Conservation (phyloP, 208 protist species). For the Strigomonas culicis region DNA sequence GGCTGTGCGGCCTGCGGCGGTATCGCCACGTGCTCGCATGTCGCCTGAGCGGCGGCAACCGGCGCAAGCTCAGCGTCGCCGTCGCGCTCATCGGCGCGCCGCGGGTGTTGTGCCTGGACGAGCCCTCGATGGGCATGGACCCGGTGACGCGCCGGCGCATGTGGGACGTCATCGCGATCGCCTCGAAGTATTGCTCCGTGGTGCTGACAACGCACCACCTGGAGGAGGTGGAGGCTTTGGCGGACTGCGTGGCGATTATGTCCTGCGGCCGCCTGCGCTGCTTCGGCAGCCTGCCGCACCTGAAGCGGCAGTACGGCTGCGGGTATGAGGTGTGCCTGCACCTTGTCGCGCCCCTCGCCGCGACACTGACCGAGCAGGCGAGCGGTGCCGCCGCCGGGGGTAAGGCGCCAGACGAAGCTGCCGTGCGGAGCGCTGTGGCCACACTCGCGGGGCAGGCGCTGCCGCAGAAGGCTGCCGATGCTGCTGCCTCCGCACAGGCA, state of each 20-base stretch:
- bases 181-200: slow-evolving; percentile 60
- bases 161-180: slow-evolving; percentile 36
- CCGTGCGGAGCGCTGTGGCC: not conserved
- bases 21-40: slow-evolving; percentile 19
- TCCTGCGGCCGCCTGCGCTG: slow-evolving; percentile 67
- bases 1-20: slow-evolving; percentile 16
- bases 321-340: slow-evolving; percentile 10
- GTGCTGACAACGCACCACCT: slow-evolving; percentile 93
- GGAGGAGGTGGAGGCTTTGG: slow-evolving; percentile 91
- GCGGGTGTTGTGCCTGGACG: slow-evolving; percentile 51
- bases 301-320: slow-evolving; percentile 62
- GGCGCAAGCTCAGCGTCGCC: slow-evolving; percentile 58
- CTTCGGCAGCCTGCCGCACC: slow-evolving; percentile 67
- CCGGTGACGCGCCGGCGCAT: slow-evolving; percentile 35
- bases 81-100: slow-evolving; percentile 58
- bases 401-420: too few species aligned
- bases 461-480: not conserved
- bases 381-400: too few species aligned
- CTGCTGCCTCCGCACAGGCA: too few species aligned
- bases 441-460: not conserved
- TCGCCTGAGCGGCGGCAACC: slow-evolving; percentile 52
- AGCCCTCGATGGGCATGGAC: slow-evolving; percentile 69
- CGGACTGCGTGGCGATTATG: slow-evolving; percentile 76
- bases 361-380: not conserved
- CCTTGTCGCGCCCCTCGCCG: not conserved